Conservation (phyloP, 176 grass and related monocot species). For the Chrysopogon serrulatus region DNA sequence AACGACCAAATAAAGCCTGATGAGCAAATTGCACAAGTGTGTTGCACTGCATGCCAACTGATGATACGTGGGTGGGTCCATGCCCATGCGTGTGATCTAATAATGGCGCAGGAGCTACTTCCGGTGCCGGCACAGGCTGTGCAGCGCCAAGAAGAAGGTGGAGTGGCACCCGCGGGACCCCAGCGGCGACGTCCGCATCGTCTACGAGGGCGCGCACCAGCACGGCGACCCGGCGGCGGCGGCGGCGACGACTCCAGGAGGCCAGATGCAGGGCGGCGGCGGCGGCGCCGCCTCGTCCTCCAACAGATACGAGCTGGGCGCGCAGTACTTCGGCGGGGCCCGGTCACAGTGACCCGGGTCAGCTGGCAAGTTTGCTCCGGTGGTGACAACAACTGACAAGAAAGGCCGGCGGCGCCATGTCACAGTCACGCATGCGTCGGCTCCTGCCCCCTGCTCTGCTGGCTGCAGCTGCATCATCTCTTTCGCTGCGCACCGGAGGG, state of each 20-base stretch:
- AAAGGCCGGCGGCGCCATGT: neutral
- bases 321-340: constrained; percentile 48
- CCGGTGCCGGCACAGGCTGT: constrained; percentile 60
- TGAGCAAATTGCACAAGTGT: neutral
- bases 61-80: no score
- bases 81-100: no score
- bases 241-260: neutral
- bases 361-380: neutral
- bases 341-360: neutral
- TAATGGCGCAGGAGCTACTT: constrained; percentile 57
- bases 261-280: neutral
- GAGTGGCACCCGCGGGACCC: constrained; percentile 59
- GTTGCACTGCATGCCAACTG: no score
- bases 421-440: neutral
- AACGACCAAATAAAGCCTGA: neutral
- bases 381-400: neutral
- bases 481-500: neutral
- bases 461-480: neutral
- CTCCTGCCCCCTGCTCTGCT: no score
- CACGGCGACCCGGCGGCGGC: constrained; percentile 26
- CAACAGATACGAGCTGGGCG: constrained; percentile 58
- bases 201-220: constrained; percentile 49
- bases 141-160: constrained; percentile 70
- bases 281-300: neutral
- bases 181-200: constrained; percentile 22